These are phyloP conservation scores for Magnolia officinalis DNA, from an alignment of 164 flowering plant genomes.

Conservation along the genomic window DNA sequence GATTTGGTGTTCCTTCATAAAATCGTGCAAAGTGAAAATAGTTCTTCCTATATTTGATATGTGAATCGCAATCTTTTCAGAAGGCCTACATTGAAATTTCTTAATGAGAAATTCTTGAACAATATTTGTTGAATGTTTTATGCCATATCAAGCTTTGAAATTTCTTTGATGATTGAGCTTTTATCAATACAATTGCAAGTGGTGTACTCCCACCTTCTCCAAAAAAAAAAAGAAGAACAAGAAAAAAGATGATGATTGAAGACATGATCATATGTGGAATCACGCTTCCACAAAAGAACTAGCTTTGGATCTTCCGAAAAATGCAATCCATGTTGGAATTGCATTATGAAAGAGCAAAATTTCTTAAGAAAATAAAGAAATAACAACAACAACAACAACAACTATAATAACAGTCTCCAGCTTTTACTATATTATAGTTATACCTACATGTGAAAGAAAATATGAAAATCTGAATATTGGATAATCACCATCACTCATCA, in stretches of 20 bases:
- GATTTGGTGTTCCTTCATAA: neutral
- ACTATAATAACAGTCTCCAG: too few relatives aligned
- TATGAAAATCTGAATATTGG: too few relatives aligned
- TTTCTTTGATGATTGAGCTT: neutral
- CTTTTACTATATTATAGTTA: too few relatives aligned
- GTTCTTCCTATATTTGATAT: neutral
- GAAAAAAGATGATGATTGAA: too few relatives aligned
- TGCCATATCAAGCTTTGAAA: neutral
- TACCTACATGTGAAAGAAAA: too few relatives aligned
- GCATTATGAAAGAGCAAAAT: neutral
- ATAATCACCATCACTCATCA: neutral
- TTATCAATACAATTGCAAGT: neutral
- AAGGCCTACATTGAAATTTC: neutral
- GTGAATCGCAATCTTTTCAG: neutral
- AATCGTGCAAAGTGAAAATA: neutral
- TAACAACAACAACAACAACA: too few relatives aligned
- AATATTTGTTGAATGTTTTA: neutral
- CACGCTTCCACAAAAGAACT: neutral
- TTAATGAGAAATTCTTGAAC: neutral
- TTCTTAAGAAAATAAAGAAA: too few relatives aligned
- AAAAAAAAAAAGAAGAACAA: too few relatives aligned
- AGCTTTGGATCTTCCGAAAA: neutral
- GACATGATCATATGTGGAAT: too few relatives aligned
- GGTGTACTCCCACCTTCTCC: neutral
- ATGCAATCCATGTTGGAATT: neutral